A percentile compares a stretch with the other conserved stretches of the same genome.
Evolutionary conservation across 805 yeast species (phyloP).

Genomic region (Saccharomyces paradoxus): DNA sequence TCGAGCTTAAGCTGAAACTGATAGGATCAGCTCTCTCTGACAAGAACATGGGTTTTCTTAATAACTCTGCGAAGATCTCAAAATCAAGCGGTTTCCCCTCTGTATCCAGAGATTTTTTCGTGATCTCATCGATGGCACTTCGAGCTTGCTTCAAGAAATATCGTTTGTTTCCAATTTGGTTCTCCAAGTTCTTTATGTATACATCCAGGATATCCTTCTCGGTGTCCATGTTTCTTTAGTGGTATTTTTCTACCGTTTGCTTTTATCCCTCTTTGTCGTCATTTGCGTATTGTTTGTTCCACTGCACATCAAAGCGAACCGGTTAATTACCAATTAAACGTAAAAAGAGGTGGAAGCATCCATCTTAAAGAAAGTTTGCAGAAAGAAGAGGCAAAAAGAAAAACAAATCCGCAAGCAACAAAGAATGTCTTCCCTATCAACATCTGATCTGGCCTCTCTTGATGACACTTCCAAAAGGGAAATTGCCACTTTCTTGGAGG

Average conservation of each 20-base stretch:
- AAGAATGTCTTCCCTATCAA: slow-evolving; percentile 32
- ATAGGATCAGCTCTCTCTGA: slow-evolving; percentile 30
- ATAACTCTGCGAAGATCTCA: slow-evolving; percentile 13
- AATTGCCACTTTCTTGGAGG: slow-evolving; percentile 64
- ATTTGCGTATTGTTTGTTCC: neutral
- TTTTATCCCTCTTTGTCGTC: neutral
- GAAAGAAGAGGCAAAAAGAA: neutral
- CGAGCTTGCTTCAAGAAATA: slow-evolving; percentile 21
- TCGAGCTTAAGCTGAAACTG: slow-evolving; percentile 20
- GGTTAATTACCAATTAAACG: neutral
- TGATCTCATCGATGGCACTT: slow-evolving; percentile 12
- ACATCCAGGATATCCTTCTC: slow-evolving; percentile 7
- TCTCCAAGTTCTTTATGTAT: slow-evolving; percentile 16
- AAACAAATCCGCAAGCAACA: neutral
- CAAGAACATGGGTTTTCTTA: slow-evolving; percentile 20
- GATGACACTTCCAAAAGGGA: slow-evolving; percentile 71
- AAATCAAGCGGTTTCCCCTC: slow-evolving; percentile 1
- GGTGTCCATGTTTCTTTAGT: neutral
- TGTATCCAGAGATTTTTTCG: neutral
- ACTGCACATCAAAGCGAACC: neutral
- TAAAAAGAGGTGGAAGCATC: neutral
- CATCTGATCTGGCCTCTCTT: slow-evolving; percentile 36
- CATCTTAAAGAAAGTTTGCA: neutral
- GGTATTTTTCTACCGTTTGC: neutral
- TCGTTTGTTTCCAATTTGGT: slow-evolving; percentile 21